Base-by-base conservation (phyloP, 176 grass and related monocot species). In the Carex scoparia region DNA sequence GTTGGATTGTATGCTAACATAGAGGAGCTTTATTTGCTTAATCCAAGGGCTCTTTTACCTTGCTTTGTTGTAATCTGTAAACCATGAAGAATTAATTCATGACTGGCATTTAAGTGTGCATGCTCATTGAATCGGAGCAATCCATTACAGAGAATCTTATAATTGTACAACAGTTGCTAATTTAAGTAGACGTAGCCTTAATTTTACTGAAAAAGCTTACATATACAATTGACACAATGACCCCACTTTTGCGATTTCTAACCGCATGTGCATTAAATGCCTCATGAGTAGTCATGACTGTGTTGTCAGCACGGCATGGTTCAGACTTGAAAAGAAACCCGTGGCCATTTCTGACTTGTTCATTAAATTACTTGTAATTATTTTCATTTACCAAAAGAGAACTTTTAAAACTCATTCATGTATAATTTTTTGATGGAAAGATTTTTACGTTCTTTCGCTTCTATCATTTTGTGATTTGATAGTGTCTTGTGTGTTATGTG, bases 1-100 rank as follows among this genome's bases (percentile, higher is more conserved):
- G 94, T 97, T 2, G 94, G 94, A 19, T 88, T 92, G 1, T 94
- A 97, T 86, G 87, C 94, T 69, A 97, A 93, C 84, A 94, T 94
- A 90, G 94, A 97, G 81, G 94, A 97, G 79, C 94, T 97, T 1
- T 97, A 94, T 84, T 90, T 97, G 91, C 91, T 97, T 27, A 97
- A 91, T 89, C 88, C 94, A 83, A 90, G 94, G 58, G 94, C 94
- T 72, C 85, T 97, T 58, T 90, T 97, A 54, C 91, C 94, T 53
- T 97, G 94, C 88, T 97, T 97, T 90, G 91, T 97, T 1, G 94
- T 94, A 69, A 92, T 97, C 6, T 97, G 91, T 87, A 97, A 94
- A 86, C 65, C 89, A 6, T 97, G 54, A 79, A 40, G 30, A n/a
- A 82, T 18, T 82, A 12, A 35, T 0, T 65, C 13, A 15, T 68